phyloP scores from a whole-genome alignment of 768 basidiomycete genomes.

The Boletus edulis region DNA sequence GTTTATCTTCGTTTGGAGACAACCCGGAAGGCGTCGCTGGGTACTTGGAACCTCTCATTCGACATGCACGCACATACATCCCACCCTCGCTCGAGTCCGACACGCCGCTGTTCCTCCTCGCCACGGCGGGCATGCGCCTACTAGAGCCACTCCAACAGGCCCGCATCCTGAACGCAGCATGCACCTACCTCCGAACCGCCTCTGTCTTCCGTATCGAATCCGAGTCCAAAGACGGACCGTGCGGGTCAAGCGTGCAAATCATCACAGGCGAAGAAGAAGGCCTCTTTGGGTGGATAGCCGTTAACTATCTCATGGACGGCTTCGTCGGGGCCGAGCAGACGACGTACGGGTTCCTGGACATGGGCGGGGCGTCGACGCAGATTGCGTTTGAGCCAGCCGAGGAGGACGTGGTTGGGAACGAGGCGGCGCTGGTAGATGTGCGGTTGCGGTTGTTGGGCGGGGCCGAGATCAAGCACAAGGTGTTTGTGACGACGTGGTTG shows the following conservation, averaged over 20 bases:
- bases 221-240: conserved; percentile 69
- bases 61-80: conserved; percentile 77
- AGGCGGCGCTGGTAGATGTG: conserved; percentile 69
- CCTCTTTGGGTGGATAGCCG: conserved; percentile 97
- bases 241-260: conserved; percentile 89
- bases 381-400: conserved; percentile 92
- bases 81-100: conserved; percentile 81
- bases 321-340: conserved; percentile 70
- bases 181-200: conserved; percentile 68
- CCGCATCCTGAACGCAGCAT: conserved; percentile 71
- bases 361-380: conserved; percentile 99
- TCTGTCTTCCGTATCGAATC: conserved; percentile 77
- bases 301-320: conserved; percentile 98
- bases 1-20: conserved; percentile 79
- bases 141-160: conserved; percentile 67
- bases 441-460: conserved; percentile 79
- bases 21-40: conserved; percentile 65
- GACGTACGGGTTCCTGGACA: conserved; percentile 97
- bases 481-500: conserved; percentile 98
- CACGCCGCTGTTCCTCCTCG: conserved; percentile 91
- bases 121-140: conserved; percentile 97
- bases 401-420: conserved; percentile 48
- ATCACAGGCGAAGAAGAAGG: conserved; percentile 99
- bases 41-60: conserved; percentile 81
- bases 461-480: conserved; percentile 82